These are phyloP conservation scores for Apiospora kogelbergensis DNA, from an alignment of 2,329 filamentous ascomycete genomes.

Conservation along the genomic window DNA sequence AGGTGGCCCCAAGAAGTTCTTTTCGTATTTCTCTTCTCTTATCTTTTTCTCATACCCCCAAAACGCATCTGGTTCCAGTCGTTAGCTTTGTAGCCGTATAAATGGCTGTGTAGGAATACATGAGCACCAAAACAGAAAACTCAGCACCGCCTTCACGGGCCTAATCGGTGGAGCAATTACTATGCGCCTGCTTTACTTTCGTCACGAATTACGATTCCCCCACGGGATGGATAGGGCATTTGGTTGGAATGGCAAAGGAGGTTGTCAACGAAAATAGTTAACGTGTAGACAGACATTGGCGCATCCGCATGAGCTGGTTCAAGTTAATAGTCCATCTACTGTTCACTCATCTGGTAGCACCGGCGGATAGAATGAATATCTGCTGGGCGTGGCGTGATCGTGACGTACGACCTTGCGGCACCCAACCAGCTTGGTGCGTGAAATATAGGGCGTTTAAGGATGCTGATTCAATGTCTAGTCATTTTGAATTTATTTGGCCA, in stretches of 20 bases:
- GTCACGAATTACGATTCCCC: conserved; percentile 5
- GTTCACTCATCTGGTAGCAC: not conserved
- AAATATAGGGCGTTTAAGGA: not conserved
- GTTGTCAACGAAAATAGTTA: not conserved
- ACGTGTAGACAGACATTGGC: not conserved
- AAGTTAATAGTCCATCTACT: not conserved
- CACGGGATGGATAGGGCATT: conserved; percentile 3
- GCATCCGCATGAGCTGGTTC: not conserved
- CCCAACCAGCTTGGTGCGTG: not conserved
- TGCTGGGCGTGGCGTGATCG: not conserved
- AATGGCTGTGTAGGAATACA: conserved; percentile 5
- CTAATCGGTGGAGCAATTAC: not conserved
- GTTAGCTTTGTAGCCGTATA: not conserved
- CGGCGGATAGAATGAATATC: too few species aligned
- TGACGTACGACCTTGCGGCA: not conserved
- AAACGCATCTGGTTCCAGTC: conserved; percentile 7
- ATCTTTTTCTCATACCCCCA: conserved; percentile 8
- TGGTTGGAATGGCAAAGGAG: not conserved
- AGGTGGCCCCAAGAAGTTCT: not conserved
- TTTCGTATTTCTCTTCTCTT: conserved; percentile 4
- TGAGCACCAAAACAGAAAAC: not conserved
- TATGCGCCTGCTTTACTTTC: not conserved
- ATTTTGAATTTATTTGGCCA: too few species aligned
- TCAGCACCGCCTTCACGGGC: not conserved
- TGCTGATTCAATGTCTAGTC: not conserved